Evolutionary conservation across 2,329 filamentous ascomycete genomes (phyloP).

Genomic region (Colletotrichum incanum): DNA sequence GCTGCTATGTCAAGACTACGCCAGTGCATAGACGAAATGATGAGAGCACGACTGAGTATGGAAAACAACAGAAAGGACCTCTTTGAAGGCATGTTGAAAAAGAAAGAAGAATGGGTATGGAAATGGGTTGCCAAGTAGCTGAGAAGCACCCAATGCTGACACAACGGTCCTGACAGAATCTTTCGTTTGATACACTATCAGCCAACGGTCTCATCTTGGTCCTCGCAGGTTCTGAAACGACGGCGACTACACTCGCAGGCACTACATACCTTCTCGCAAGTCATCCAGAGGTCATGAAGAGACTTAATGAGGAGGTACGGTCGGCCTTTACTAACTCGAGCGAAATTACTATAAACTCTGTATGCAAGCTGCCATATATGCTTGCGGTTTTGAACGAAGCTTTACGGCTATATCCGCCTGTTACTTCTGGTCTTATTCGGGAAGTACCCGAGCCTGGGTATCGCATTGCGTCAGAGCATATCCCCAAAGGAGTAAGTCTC

Average conservation of each 20-base stretch:
- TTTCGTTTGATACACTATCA: constrained; percentile 35
- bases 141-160: no score
- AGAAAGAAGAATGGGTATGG: constrained; percentile 38
- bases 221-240: constrained; percentile 62
- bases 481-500: constrained; percentile 53
- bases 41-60: constrained; percentile 13
- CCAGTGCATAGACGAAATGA: constrained; percentile 7
- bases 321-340: constrained; percentile 52
- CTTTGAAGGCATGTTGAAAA: constrained; percentile 41
- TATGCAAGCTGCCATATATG: constrained; percentile 55
- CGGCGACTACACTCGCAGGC: constrained; percentile 59
- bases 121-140: no score
- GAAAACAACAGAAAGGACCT: constrained; percentile 25
- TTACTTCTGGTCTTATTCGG: constrained; percentile 46
- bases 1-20: constrained; percentile 1
- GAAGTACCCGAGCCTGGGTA: constrained; percentile 51
- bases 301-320: constrained; percentile 57
- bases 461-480: constrained; percentile 49
- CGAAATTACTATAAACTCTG: constrained; percentile 56
- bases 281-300: constrained; percentile 50
- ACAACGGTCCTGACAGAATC: not conserved
- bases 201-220: constrained; percentile 45
- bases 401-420: constrained; percentile 54
- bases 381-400: constrained; percentile 58
- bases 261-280: constrained; percentile 56